Evolutionary conservation across 2,329 filamentous ascomycete genomes (phyloP), one percentile per base, ranked within the genome.

Genomic region (Fusarium duplospermum): DNA sequence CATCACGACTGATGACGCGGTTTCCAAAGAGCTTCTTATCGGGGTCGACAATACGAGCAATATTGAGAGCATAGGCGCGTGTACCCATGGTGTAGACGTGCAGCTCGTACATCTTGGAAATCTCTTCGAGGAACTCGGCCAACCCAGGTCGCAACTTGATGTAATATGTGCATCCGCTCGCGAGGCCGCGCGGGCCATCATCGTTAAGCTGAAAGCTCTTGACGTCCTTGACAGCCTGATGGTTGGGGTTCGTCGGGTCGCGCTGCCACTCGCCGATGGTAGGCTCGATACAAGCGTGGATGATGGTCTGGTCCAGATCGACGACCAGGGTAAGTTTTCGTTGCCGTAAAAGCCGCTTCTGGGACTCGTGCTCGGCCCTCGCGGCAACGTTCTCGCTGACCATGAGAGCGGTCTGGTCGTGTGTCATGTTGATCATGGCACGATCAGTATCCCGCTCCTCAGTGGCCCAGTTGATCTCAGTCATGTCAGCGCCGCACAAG

Each of bases 51-150:
- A 99, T 96, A 76, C 93, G 93, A 40, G 95, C 95, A 77, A 99
- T 97, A 70, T 94, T 93, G 76, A 95, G 89, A 11, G 96, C 96
- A 81, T 99, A 99, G n/a, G 96, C 94, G 73, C 96, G 91, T 24
- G 96, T 99, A 66, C 96, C 96, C 96, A 99, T 99, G 50, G 96
- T 99, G 86, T 99, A 99, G 72, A 99, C 96, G 82, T 99, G 96
- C 79, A 98, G 87, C 84, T 99, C 96, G 84, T 96, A 99, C 78
- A 96, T 86, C 78, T 92, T 89, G 1, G 94, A 90, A 57, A 98
- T 89, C 62, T 90, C 89, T 67, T 93, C 87, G 58, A 99, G 87
- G 80, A 99, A 99, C 47, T 93, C 89, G 71, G 91, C 87, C 60
- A 98, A 85, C 4, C 95, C 95, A 0, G 96, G 96, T 38, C 96